Evolutionary conservation across 495 filamentous ascomycete species (phyloP), one percentile per base, ranked within the genome.

Genomic region (Lentithecium fluviatile): DNA sequence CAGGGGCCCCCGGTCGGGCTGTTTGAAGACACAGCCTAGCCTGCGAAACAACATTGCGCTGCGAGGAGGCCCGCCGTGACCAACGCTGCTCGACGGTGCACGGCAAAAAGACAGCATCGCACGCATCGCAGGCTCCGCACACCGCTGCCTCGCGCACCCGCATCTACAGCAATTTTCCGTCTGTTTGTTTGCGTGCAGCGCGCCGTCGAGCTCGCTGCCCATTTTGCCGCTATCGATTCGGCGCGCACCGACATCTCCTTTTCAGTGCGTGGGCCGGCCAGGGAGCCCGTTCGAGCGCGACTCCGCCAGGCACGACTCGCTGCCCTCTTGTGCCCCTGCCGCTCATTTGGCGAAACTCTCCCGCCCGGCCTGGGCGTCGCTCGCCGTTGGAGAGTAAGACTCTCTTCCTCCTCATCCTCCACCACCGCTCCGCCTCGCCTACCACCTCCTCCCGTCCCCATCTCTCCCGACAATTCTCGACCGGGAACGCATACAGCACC

Each of bases 391-490:
- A 17, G 21, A 26, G 43, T 51, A 52, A 48, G 38, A 51, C 25
- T 23, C 52, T 60, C 49, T 34, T 6, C 51, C 47, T 38, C 23
- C 49, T 6, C 51, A 36, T 38, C 23, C 49, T 49, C 50, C 58
- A 37, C 51, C 54, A 17, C 29, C 15, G 21, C 45, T 43, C 32
- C 40, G 45, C 64, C 8, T 54, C 37, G n/a, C 23, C 21, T 36
- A 15, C 32, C 19, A 24, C 48, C 32, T 36, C 46, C 48, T 21
- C 29, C 50, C 25, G 17, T 45, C 43, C 36, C 34, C 36, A 34
- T 21, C 37, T 52, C 25, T 26, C 48, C 42, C 52, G 60, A 67
- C 65, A 63, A 67, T 56, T 24, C 59, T 57, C 63, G 59, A 64
- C 59, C 60, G 65, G 60, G 55, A 45, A 40, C 54, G 38, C 10